Conservation (phyloP, 805 yeast species). For the Kazachstania martiniae region DNA sequence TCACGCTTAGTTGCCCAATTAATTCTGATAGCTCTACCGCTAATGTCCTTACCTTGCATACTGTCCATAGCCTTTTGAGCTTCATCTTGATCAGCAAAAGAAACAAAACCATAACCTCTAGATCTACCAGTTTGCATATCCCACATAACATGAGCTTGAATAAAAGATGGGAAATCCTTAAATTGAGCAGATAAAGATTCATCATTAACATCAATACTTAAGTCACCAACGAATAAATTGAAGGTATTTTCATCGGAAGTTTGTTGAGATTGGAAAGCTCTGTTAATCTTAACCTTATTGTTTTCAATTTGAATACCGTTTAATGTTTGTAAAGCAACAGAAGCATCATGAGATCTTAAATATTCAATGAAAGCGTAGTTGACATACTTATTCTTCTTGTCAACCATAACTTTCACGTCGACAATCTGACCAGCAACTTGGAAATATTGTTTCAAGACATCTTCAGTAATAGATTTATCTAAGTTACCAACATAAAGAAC, state of each 20-base stretch:
- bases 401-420: constrained; percentile 60
- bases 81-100: constrained; percentile 53
- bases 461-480: constrained; percentile 55
- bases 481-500: constrained; percentile 72
- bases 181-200: constrained; percentile 54
- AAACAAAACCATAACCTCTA: constrained; percentile 85
- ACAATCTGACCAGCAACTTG: constrained; percentile 49
- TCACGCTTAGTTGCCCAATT: constrained; percentile 83
- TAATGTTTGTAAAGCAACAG: constrained; percentile 47
- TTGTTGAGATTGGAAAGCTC: constrained; percentile 79
- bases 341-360: constrained; percentile 46
- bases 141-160: constrained; percentile 94
- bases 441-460: constrained; percentile 49
- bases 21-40: constrained; percentile 69
- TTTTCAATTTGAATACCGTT: constrained; percentile 49
- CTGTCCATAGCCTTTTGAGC: constrained; percentile 64
- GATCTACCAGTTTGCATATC: constrained; percentile 91
- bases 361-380: constrained; percentile 82
- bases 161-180: constrained; percentile 43
- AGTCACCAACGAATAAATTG: constrained; percentile 79
- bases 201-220: constrained; percentile 74
- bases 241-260: constrained; percentile 47
- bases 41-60: constrained; percentile 64
- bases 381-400: constrained; percentile 61
- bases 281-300: constrained; percentile 53